These are phyloP conservation scores for Entoloma clypeatum DNA, from an alignment of 1,284 basidiomycete species.

Conservation along the genomic window DNA sequence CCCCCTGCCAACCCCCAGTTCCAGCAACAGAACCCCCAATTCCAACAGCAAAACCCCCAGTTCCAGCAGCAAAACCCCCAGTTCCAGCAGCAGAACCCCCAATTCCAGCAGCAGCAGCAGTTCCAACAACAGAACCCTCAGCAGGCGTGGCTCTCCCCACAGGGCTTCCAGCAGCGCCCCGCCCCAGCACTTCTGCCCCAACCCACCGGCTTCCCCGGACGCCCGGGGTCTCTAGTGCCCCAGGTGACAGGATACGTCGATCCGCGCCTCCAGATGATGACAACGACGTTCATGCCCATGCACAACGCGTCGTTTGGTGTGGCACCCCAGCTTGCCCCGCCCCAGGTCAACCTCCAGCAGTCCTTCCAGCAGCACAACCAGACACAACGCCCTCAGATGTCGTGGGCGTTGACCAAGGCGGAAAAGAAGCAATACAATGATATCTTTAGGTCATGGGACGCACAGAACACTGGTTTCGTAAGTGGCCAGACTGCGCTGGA, in stretches of 20 bases:
- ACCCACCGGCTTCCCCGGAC: constrained; percentile 54
- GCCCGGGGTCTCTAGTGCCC: constrained; percentile 55
- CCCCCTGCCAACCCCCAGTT: constrained; percentile 35
- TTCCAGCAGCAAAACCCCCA: constrained; percentile 36
- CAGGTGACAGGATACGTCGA: constrained; percentile 84
- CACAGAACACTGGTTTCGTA: constrained; percentile 82
- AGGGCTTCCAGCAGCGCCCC: no score
- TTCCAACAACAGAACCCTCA: constrained; percentile 50
- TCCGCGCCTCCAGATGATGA: constrained; percentile 82
- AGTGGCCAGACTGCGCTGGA: constrained; percentile 83
- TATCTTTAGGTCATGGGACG: constrained; percentile 97
- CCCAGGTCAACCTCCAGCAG: constrained; percentile 64
- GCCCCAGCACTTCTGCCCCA: no score
- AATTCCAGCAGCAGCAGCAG: constrained; percentile 37
- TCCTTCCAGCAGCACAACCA: constrained; percentile 80
- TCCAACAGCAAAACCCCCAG: constrained; percentile 35
- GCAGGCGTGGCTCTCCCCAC: constrained; percentile 36
- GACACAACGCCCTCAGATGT: constrained; percentile 72
- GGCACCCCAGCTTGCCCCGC: constrained; percentile 66
- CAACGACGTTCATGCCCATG: constrained; percentile 81
- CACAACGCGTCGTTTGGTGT: constrained; percentile 63
- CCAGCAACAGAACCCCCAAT: constrained; percentile 34
- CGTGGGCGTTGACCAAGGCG: constrained; percentile 85
- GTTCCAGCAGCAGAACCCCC: constrained; percentile 31
- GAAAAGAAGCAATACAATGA: constrained; percentile 98